Evolutionary conservation across 2,329 filamentous ascomycete species (phyloP).

Genomic region (Coniochaeta sp.): DNA sequence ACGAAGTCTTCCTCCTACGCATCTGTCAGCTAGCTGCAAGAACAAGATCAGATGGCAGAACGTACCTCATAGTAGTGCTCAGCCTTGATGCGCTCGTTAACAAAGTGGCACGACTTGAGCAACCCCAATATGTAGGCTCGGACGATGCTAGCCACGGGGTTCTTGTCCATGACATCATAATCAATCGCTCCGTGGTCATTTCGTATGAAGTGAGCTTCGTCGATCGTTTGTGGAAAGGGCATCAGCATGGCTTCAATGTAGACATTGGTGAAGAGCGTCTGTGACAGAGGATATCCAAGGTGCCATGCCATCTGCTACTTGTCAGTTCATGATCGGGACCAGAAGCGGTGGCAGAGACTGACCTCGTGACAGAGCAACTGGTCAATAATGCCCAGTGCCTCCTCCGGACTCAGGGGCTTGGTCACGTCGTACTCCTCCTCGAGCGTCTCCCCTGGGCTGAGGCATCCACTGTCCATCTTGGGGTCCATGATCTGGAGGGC

Average conservation of each 20-base stretch:
- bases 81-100: conserved; percentile 69
- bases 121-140: conserved; percentile 81
- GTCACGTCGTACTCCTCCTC: conserved; percentile 77
- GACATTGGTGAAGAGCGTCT: conserved; percentile 87
- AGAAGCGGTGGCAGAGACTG: conserved; percentile 12
- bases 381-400: conserved; percentile 91
- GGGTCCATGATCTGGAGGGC: conserved; percentile 83
- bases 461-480: conserved; percentile 95
- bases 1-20: conserved; percentile 89
- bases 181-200: conserved; percentile 20
- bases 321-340: not conserved
- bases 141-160: conserved; percentile 56
- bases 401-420: conserved; percentile 60
- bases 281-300: conserved; percentile 87
- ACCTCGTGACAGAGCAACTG: conserved; percentile 86
- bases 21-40: conserved; percentile 3
- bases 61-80: conserved; percentile 84
- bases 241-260: conserved; percentile 81
- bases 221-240: conserved; percentile 56
- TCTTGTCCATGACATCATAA: conserved; percentile 24
- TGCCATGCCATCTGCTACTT: conserved; percentile 81
- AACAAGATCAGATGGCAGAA: no score
- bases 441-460: conserved; percentile 70
- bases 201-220: conserved; percentile 57
- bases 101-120: conserved; percentile 74